phyloP scores from a whole-genome alignment of 2,329 filamentous ascomycete species.

The Talaromyces sp. region DNA sequence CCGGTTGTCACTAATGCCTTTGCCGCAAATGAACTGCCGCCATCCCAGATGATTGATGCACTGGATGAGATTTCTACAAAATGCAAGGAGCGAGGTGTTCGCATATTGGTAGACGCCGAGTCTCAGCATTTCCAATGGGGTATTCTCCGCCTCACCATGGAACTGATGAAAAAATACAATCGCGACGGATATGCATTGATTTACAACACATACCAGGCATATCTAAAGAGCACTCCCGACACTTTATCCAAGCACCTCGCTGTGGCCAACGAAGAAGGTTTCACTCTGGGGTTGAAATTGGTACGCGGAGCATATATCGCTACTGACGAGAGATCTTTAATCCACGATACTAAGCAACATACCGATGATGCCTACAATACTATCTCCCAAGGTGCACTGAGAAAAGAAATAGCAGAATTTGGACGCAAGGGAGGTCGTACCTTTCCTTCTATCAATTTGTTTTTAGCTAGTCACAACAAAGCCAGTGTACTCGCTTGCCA shows the following conservation, averaged over 20 bases:
- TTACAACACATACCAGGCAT: constrained; percentile 77
- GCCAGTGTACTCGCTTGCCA: constrained; percentile 59
- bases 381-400: constrained; percentile 64
- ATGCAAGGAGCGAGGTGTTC: constrained; percentile 60
- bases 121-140: constrained; percentile 73
- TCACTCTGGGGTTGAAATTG: constrained; percentile 68
- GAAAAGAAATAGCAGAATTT: constrained; percentile 29
- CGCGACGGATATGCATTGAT: constrained; percentile 60
- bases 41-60: background rate
- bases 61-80: background rate
- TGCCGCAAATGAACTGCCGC: background rate
- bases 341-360: constrained; percentile 67
- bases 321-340: constrained; percentile 64
- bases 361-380: constrained; percentile 70
- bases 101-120: constrained; percentile 80
- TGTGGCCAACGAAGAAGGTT: constrained; percentile 55
- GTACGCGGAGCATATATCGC: constrained; percentile 71
- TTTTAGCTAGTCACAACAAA: constrained; percentile 80
- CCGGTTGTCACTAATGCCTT: background rate
- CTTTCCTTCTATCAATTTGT: constrained; percentile 59
- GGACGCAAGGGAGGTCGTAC: constrained; percentile 3
- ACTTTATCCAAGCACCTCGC: constrained; percentile 59
- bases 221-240: constrained; percentile 60
- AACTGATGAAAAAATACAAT: constrained; percentile 76
- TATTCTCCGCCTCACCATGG: constrained; percentile 74